Base-by-base conservation (phyloP, 2,329 filamentous ascomycete species). In the Teratosphaeria pseudoeucalypti region DNA sequence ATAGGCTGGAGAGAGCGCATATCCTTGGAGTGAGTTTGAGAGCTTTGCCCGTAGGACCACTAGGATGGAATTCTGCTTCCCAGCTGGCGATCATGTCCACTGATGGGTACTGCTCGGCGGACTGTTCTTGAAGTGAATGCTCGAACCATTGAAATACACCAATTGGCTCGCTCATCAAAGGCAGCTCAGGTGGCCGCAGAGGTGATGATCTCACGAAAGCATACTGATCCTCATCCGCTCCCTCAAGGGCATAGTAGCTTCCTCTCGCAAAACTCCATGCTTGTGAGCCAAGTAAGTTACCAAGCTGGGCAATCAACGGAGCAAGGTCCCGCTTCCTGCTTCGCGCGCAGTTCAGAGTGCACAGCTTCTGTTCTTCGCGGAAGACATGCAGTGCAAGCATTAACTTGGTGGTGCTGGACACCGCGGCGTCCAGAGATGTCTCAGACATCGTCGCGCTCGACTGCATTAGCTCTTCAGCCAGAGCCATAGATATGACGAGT, bases 341-440 rank as follows among this genome's bases (percentile, higher is more conserved):
- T 39, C 55, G 29, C 1, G 16, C n/a, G 19, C 54, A 14, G 23
- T 55, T 39, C 16, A 73, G 59, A 16, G 55, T 60, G n/a, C 89
- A 84, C 1, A 99, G 81, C 70, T 95, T 97, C 63, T 88, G 81
- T 71, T 99, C 94, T 72, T 99, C 92, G 0, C 88, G 81, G n/a
- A 95, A 77, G 2, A 97, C 78, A 74, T 99, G 94, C 12, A 99
- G 78, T 0, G 84, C 87, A 47, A 86, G 77, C 64, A 95, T 70
- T 7, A 73, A 57, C 43, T 66, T 67, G 34, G 63, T 58, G 39
- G 61, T 68, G 34, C 57, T 57, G 29, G 29, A 23, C 12, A 43
- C 32, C 52, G 58, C 58, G 9, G 34, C 14, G 3, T 57, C 43
- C 6, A 39, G 16, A 2, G 32, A 34, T 39, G 26, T 19, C 26